These are phyloP conservation scores for Nakaseomyces kungkrabaensis DNA, from an alignment of 1,139 yeast genomes.

Conservation along the genomic window DNA sequence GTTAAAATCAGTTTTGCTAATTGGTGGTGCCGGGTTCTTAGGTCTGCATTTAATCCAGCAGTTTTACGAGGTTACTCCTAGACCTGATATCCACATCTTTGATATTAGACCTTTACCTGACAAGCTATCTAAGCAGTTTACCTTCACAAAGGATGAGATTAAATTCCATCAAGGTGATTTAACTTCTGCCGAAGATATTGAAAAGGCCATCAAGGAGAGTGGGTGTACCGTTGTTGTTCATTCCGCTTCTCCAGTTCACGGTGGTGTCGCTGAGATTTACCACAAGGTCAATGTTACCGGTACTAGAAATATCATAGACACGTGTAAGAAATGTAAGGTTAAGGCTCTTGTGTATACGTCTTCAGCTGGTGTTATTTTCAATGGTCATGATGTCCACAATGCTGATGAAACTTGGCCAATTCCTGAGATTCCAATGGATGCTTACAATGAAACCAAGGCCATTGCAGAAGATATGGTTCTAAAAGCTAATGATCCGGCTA, in stretches of 20 bases:
- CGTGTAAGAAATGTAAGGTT: slow-evolving; percentile 45
- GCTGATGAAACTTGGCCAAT: slow-evolving; percentile 94
- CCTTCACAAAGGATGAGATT: slow-evolving; percentile 53
- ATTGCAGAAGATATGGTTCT: slow-evolving; percentile 78
- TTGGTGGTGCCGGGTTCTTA: slow-evolving; percentile 93
- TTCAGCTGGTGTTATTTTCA: slow-evolving; percentile 93
- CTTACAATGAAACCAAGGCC: slow-evolving; percentile 92
- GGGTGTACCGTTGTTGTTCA: slow-evolving; percentile 78
- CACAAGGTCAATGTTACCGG: slow-evolving; percentile 89
- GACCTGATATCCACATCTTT: slow-evolving; percentile 71
- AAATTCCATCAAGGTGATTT: slow-evolving; percentile 72
- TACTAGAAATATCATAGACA: slow-evolving; percentile 62
- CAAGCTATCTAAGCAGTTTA: slow-evolving; percentile 56
- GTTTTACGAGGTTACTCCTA: slow-evolving; percentile 57
- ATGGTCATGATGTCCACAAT: slow-evolving; percentile 81
- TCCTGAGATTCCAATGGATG: slow-evolving; percentile 89
- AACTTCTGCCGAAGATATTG: slow-evolving; percentile 62
- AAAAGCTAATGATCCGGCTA: slow-evolving; percentile 47
- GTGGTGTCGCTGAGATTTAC: slow-evolving; percentile 67
- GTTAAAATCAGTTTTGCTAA: slow-evolving; percentile 56
- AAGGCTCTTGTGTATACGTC: slow-evolving; percentile 86
- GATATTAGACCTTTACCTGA: slow-evolving; percentile 85
- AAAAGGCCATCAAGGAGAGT: slow-evolving; percentile 47
- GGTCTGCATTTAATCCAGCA: slow-evolving; percentile 88
- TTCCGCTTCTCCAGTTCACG: slow-evolving; percentile 95